A percentile compares a stretch with the other conserved stretches of the same genome.
phyloP scores from a whole-genome alignment of 208 protist genomes.

The Leishmania mexicana region DNA sequence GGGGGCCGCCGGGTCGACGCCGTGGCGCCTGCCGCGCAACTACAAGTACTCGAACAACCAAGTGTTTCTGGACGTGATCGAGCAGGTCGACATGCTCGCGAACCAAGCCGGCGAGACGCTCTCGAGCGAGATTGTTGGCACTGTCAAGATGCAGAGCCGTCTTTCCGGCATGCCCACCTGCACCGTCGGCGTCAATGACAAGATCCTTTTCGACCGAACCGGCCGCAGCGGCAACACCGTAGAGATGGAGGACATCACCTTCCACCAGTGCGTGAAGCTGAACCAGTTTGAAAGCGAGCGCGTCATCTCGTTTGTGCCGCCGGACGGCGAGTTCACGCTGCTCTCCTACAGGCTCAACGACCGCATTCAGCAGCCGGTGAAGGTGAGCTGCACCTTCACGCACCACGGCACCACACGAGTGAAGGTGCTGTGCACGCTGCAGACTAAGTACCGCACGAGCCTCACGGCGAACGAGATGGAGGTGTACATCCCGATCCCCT shows the following conservation, averaged over 20 bases:
- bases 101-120: conserved; percentile 93
- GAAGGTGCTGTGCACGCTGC: conserved; percentile 93
- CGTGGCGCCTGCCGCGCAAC: conserved; percentile 94
- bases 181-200: conserved; percentile 98
- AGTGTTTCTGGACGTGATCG: conserved; percentile 98
- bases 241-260: conserved; percentile 97
- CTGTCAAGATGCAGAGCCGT: conserved; percentile 94
- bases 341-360: conserved; percentile 98
- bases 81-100: conserved; percentile 97
- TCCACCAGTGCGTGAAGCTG: conserved; percentile 99
- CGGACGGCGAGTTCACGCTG: conserved; percentile 98
- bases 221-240: conserved; percentile 51
- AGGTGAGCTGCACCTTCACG: conserved; percentile 88
- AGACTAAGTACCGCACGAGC: conserved; percentile 93
- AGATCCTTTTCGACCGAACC: conserved; percentile 80
- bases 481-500: conserved; percentile 97
- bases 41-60: conserved; percentile 98
- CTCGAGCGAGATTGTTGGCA: conserved; percentile 95
- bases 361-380: conserved; percentile 95
- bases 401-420: conserved; percentile 93
- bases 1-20: conserved; percentile 93
- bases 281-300: conserved; percentile 96
- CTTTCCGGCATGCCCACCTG: conserved; percentile 99
- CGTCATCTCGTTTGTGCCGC: conserved; percentile 95
- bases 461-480: conserved; percentile 97